A percentile compares a stretch with the other conserved stretches of the same genome.
phyloP scores from a whole-genome alignment of 2,329 filamentous ascomycete species.

The Ascochyta lentis region DNA sequence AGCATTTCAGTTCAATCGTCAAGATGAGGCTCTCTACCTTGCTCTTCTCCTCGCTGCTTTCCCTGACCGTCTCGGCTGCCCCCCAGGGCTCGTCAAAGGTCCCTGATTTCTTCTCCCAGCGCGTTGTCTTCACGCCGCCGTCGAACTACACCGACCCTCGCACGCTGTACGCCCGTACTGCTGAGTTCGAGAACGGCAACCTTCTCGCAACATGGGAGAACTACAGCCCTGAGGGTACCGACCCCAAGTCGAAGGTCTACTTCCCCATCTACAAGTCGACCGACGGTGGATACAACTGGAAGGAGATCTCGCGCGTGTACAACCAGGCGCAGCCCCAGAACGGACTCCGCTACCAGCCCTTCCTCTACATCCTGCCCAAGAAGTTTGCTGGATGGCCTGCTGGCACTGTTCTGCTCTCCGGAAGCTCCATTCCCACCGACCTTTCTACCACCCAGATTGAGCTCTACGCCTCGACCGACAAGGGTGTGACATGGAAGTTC shows the following conservation, averaged over 20 bases:
- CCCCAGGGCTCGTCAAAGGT: constrained; percentile 28
- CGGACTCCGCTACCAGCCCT: constrained; percentile 73
- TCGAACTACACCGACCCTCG: constrained; percentile 55
- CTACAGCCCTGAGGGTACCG: constrained; percentile 53
- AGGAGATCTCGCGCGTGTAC: constrained; percentile 66
- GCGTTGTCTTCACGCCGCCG: constrained; percentile 54
- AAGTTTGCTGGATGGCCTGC: constrained; percentile 63
- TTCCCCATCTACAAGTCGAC: constrained; percentile 57
- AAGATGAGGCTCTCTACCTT: constrained; percentile 42
- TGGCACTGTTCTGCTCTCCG: constrained; percentile 69
- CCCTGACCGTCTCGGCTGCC: constrained; percentile 29
- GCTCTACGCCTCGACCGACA: constrained; percentile 69
- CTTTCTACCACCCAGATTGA: constrained; percentile 71
- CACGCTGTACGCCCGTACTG: constrained; percentile 60
- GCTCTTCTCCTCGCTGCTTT: constrained; percentile 32
- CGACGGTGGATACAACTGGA: constrained; percentile 63
- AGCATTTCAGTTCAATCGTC: constrained; percentile 18
- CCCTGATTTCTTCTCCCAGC: constrained; percentile 39
- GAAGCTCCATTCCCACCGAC: constrained; percentile 65
- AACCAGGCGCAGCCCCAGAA: constrained; percentile 70
- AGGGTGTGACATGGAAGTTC: constrained; percentile 69
- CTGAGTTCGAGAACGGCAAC: constrained; percentile 52
- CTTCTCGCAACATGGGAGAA: constrained; percentile 64
- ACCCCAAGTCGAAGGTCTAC: constrained; percentile 48
- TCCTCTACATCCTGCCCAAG: constrained; percentile 68